Base-by-base conservation (phyloP, 768 basidiomycete genomes). In the Boletus tylopilopsis region DNA sequence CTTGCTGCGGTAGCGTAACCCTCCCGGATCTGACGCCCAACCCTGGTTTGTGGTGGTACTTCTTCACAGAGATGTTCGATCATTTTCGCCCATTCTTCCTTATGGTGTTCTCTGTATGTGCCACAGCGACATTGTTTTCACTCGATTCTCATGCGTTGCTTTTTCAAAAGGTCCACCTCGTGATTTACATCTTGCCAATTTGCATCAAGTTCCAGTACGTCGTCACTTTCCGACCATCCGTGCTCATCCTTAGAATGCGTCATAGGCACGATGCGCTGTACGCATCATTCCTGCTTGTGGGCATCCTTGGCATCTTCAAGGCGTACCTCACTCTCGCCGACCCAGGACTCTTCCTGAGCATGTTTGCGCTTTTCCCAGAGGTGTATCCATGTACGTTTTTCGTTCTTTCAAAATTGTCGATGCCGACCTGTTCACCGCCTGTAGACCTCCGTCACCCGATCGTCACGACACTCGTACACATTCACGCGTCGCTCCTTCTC, bases 11-110 rank as follows among this genome's bases (percentile, higher is more conserved):
- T 46, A 97, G 94, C 39, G 61, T 96, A 21, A 80, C 78, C 18
- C 79, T 96, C 9, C 87, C 89, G 2, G 94, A 96, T 64, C 69
- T 98, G 54, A 94, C 92, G 9, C 95, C 96, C 0, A 98, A 94
- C 58, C 82, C 90, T 5, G 95, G 96, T 2, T 70, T 97, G 24
- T 93, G 93, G 89, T 98, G 95, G 95, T 98, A 98, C 68, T 98
- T 98, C 73, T 97, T 98, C 71, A 97, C 93, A 11, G 95, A 98
- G 66, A 97, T 97, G 90, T 99, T 99, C 55, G 95, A 97, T 63
- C 89, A 98, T 64, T 99, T 97, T 75, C 76, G 96, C 25, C 82
- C 86, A 5, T 97, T 97, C 72, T 99, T 96, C 76, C 73, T 97
- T 27, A 87, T 94, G 77, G 90, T 89, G 16, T 98, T 97, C 68